phyloP scores from a whole-genome alignment of 441 rosid genomes.

The Mallotus repandus region DNA sequence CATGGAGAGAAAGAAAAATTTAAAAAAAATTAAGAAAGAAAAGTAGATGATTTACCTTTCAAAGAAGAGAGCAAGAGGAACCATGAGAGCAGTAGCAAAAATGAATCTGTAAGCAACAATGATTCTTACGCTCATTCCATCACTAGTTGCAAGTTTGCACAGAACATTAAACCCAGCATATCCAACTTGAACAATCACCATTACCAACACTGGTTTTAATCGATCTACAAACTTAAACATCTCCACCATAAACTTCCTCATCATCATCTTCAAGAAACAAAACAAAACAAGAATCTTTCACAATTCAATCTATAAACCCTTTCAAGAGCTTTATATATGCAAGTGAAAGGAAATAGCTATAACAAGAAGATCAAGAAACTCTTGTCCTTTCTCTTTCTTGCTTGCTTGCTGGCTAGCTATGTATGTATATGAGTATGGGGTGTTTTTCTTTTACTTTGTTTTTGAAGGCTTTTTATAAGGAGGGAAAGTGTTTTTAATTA shows the following conservation, averaged over 20 bases:
- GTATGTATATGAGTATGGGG: no score
- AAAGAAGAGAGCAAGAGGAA: slow-evolving; percentile 18
- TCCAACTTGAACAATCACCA: slow-evolving; percentile 13
- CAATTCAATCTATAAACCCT: no score
- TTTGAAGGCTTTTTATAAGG: no score
- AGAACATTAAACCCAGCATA: slow-evolving; percentile 4
- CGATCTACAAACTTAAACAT: background rate
- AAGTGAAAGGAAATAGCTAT: no score
- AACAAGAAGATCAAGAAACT: no score
- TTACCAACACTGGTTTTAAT: slow-evolving; percentile 7
- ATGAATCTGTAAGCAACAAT: slow-evolving; percentile 22
- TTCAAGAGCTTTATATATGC: background rate
- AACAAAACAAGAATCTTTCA: no score
- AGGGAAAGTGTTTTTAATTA: no score
- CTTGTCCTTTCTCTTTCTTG: no score
- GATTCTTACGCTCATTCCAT: slow-evolving; percentile 22
- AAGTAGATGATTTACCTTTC: slow-evolving; percentile 7
- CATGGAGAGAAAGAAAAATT: background rate
- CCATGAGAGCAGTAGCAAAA: slow-evolving; percentile 21
- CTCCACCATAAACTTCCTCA: background rate
- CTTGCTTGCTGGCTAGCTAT: no score
- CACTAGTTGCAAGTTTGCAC: background rate
- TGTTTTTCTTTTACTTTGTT: no score
- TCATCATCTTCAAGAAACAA: background rate
- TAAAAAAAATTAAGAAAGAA: background rate